Base-by-base conservation (phyloP, 2,329 filamentous ascomycete genomes). In the Raffaelea deltoideospora region DNA sequence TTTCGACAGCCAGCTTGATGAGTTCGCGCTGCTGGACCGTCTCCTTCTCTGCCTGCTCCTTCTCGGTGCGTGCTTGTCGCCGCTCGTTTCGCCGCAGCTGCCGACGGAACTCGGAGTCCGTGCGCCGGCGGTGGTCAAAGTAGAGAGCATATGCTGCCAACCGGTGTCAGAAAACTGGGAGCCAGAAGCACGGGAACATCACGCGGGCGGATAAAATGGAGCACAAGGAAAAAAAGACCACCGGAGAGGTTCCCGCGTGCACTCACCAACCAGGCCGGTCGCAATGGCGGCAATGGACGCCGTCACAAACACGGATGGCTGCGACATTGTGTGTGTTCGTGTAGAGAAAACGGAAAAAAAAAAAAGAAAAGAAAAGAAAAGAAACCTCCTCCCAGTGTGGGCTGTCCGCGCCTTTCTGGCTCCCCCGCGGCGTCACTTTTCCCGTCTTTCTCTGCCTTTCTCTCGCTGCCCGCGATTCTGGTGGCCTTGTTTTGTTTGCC, bases 1-100 rank as follows among this genome's bases (percentile, higher is more conserved):
- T 72, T 49, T 85, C 76, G 34, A 96, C 80, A 36, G 73, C 76
- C 39, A 61, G 59, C 60, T 79, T 79, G 62, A 98, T 82, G 49
- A 69, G 64, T 57, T 82, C 70, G 53, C 78, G 75, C 64, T 83
- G 79, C 56, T 69, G 66, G 48, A 70, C 67, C 44, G 69, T 69
- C 46, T 73, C 68, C 41, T 70, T 68, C 53, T 79, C 72, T 43
- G 76, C 78, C 53, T 77, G 69, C 50, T 82, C 78, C 63, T 85
- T 84, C 50, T 77, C 75, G 41, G 65, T 72, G 48, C 78, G 77
- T 45, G 69, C 73, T 56, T 79, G 72, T 53, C 70, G 70, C 59
- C 82, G 79, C 56, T 81, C 78, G 59, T 84, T 81, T 53, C 78
- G 75, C 58, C 82, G 81, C 50, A 81, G 59, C 50, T 69, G 61